Base-by-base conservation (phyloP, 768 basidiomycete genomes). In the Tricholoma terreum region DNA sequence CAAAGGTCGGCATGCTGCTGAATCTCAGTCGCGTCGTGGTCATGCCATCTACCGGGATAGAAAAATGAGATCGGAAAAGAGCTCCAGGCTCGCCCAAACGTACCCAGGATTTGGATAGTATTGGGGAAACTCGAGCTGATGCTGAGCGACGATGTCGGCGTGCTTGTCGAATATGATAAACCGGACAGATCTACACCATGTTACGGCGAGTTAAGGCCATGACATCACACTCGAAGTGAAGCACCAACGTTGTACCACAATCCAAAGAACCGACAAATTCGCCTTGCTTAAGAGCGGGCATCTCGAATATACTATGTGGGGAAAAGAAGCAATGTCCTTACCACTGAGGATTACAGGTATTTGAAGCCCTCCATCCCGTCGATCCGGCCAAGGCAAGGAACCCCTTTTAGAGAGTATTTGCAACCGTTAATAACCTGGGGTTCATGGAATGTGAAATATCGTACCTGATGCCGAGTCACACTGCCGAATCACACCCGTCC, bases 41-140 rank as follows among this genome's bases (percentile, higher is more conserved):
- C 94, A 69, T 98, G 96, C 95, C 95, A 98, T 65, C 94, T 89
- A 64, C 34, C 42, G 55, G 55, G 34, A 55, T 52, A 24, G 58
- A 36, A 50, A 49, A 10, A 46, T 50, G 22, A 48, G 54, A 45
- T 21, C 40, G 19, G 17, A 15, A 21, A 30, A 30, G 30, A 11
- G 1, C 21, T 19, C 43, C 2, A 34, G 12, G 42, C 33, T 4
- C 30, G 8, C 7, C 19, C 17, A 19, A 35, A 71, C 80, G 62
- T 56, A 88, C 86, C 92, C 92, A 2, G 94, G 91, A 67, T 91
- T 79, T 3, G 90, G 90, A 65, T 93, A 93, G 71, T 95, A 93
- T 68, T 98, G 95, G 46, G 92, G 85, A 69, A 98, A 98, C 72
- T 98, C 96, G 11, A 86, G 77, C 72, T 98, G 96, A 67, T 92